Percentiles rank a stretch among this genome's conserved stretches.
phyloP scores from a whole-genome alignment of 306 rosid genomes.

The Comarum palustre region DNA sequence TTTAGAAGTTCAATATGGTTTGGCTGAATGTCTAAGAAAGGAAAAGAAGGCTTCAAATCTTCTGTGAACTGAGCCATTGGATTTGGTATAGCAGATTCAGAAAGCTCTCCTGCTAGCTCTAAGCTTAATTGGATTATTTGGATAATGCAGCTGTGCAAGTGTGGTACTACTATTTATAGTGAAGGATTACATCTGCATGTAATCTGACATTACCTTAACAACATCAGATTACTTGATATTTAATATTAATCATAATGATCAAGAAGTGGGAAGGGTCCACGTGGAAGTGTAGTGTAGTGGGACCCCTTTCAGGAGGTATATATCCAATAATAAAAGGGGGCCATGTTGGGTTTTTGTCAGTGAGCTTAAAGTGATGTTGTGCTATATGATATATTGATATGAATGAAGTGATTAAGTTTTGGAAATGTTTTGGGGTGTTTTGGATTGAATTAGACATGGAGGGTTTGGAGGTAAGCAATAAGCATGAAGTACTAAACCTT shows the following conservation, averaged over 20 bases:
- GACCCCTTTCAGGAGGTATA: constrained; percentile 45
- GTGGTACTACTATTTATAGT: constrained; percentile 44
- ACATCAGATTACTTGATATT: not conserved
- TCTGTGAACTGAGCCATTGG: constrained; percentile 72
- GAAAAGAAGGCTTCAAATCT: constrained; percentile 54
- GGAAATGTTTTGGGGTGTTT: not conserved
- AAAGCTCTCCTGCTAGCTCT: constrained; percentile 15
- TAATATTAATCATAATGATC: constrained; percentile 5
- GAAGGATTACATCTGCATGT: constrained; percentile 27
- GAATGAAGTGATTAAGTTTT: not conserved
- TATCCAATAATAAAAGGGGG: constrained; percentile 45
- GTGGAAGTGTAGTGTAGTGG: constrained; percentile 58
- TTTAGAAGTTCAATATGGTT: constrained; percentile 43
- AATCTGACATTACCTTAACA: constrained; percentile 10
- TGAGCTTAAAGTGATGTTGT: not conserved
- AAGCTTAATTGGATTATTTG: constrained; percentile 24
- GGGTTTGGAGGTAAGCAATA: not conserved
- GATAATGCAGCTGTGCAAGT: constrained; percentile 38
- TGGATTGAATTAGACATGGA: not conserved
- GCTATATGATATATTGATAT: not conserved
- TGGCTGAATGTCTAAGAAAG: constrained; percentile 58
- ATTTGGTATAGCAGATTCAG: constrained; percentile 8
- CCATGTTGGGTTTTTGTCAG: constrained; percentile 27
- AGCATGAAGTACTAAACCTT: not conserved
- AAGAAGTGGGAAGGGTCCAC: constrained; percentile 47